Base-by-base conservation (phyloP, 306 rosid genomes). In the Astragalus glycyphyllos region DNA sequence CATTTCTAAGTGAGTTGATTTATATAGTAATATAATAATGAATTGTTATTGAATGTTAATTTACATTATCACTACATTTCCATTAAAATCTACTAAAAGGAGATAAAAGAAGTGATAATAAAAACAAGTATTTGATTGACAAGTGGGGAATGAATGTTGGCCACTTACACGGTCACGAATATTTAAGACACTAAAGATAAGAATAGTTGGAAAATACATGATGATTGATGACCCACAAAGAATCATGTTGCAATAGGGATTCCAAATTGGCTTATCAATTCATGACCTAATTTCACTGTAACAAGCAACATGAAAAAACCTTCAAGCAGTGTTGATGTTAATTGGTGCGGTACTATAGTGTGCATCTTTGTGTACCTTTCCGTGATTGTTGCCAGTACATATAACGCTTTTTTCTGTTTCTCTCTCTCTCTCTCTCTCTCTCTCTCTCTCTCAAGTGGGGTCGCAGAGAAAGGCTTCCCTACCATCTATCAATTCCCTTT, bases 241-340 rank as follows among this genome's bases (percentile, higher is more conserved):
- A 77, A 69, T 38, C 32, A 48, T 56, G 6, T 51, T 29, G 67
- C 31, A 67, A 65, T 1, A 15, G 57, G 78, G 31, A 11, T 63
- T 56, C 47, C 60, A 40, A 40, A 50, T 8, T 57, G 58, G 45
- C 17, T 79, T 60, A 34, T 75, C 82, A n/a, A n/a, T n/a, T n/a
- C n/a, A 67, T 31, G 79, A 68, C 86, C 86, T 82, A 86, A 83
- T 64, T 86, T 83, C 71, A 77, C 75, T 81, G 90, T 84, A 58
- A 38, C 32, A 48, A 42, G 58, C 12, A 20, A 5, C 34, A 16
- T 23, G 34, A 35, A 46, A 20, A 8, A 10, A 38, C 6, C 56
- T 46, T 71, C 20, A 32, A 47, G 46, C 49, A 4, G 31, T 26
- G 31, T 14, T 45, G 37, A 13, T 60, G 13, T 53, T 50, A 60